A percentile compares a stretch with the other conserved stretches of the same genome.
phyloP scores from a whole-genome alignment of 139 green algal genomes.

The Micromonas commoda region DNA sequence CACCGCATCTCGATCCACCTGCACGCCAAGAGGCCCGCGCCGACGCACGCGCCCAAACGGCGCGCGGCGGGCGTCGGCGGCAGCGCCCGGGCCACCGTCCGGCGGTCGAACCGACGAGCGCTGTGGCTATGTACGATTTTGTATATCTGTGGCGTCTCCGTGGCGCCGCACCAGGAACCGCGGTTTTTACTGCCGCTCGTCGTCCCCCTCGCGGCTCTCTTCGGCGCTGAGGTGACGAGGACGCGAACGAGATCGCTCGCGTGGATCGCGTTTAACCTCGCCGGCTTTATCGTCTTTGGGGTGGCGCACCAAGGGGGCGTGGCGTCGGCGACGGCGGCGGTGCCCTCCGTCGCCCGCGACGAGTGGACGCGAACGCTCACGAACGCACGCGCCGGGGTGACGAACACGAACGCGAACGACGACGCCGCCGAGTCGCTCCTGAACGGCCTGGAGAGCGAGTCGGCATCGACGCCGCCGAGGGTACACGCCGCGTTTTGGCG shows the following conservation, averaged over 20 bases:
- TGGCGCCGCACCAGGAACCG: slow-evolving; percentile 14
- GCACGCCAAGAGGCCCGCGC: too few relatives aligned
- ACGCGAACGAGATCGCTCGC: background rate
- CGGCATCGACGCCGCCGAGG: background rate
- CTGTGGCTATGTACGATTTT: too few relatives aligned
- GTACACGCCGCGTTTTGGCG: background rate
- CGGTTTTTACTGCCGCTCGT: background rate
- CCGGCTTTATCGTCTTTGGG: background rate
- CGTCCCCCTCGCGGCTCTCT: background rate
- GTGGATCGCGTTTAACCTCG: slow-evolving; percentile 8
- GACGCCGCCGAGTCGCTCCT: too few relatives aligned
- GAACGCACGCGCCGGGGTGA: too few relatives aligned
- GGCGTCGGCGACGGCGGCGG: background rate
- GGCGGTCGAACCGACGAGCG: too few relatives aligned
- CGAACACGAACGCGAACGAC: too few relatives aligned
- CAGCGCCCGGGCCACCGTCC: too few relatives aligned
- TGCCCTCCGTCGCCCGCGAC: background rate
- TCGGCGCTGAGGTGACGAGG: background rate
- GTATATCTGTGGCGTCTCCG: background rate
- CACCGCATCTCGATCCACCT: too few relatives aligned
- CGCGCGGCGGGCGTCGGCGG: too few relatives aligned
- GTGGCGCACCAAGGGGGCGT: slow-evolving; percentile 8
- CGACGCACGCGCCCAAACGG: too few relatives aligned
- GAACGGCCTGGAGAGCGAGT: too few relatives aligned
- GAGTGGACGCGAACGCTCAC: too few relatives aligned